phyloP scores from a whole-genome alignment of 768 basidiomycete species.

The Amanita thiersii region DNA sequence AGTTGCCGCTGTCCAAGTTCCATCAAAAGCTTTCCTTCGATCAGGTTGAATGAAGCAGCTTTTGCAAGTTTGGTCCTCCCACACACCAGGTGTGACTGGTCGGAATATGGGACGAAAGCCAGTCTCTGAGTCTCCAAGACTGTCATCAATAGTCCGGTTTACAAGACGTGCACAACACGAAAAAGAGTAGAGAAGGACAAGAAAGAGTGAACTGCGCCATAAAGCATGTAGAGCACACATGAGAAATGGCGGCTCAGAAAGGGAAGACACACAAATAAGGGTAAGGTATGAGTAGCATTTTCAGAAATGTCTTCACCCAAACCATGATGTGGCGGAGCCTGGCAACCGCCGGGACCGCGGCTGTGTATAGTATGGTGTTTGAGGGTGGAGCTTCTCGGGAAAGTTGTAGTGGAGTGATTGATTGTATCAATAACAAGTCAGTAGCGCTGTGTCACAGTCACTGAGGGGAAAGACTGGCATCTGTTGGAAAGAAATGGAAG shows the following conservation, averaged over 20 bases:
- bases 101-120: constrained; percentile 17
- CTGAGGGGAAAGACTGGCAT: no score
- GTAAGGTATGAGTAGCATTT: background rate
- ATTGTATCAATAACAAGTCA: no score
- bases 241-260: no score
- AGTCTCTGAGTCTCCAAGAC: constrained; percentile 23
- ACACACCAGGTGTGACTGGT: constrained; percentile 15
- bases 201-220: background rate
- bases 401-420: no score
- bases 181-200: background rate
- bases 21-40: constrained; percentile 13
- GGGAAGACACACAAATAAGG: no score
- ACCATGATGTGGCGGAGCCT: no score
- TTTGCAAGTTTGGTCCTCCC: constrained; percentile 18
- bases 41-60: constrained; percentile 20
- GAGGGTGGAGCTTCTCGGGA: no score
- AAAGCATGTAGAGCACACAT: background rate
- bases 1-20: constrained; percentile 26
- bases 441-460: no score
- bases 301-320: no score
- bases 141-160: constrained; percentile 29
- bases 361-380: no score
- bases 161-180: constrained; percentile 14
- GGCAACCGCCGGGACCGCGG: no score
- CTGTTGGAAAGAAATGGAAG: no score